phyloP scores from a whole-genome alignment of 2,329 filamentous ascomycete genomes.

The Neurospora crassa region DNA sequence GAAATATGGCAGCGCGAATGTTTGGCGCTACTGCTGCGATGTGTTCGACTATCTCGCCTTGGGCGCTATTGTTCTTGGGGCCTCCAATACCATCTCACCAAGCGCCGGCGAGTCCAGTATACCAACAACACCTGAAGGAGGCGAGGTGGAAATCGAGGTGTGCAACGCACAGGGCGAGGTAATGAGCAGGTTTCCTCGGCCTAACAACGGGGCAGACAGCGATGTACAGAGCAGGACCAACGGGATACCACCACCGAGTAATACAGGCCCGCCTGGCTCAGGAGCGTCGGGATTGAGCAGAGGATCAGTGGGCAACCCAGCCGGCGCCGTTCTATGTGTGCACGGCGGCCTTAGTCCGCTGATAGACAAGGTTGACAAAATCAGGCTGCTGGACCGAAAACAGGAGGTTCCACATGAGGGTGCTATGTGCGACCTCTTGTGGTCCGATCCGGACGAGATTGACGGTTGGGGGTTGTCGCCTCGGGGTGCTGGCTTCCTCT shows the following conservation, averaged over 20 bases:
- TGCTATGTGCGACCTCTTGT: slow-evolving; percentile 96
- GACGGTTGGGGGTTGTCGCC: slow-evolving; percentile 94
- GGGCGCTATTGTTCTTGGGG: slow-evolving; percentile 83
- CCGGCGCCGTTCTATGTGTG: slow-evolving; percentile 85
- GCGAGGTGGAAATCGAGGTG: slow-evolving; percentile 86
- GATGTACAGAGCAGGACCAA: slow-evolving; percentile 21
- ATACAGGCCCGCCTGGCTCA: slow-evolving; percentile 68
- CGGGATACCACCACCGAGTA: slow-evolving; percentile 23
- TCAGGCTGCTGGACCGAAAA: slow-evolving; percentile 86
- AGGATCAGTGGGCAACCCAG: slow-evolving; percentile 54
- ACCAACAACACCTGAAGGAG: slow-evolving; percentile 37
- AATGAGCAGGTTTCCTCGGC: slow-evolving; percentile 59
- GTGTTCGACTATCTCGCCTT: slow-evolving; percentile 95
- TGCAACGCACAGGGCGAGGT: slow-evolving; percentile 75
- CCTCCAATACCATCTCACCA: slow-evolving; percentile 52
- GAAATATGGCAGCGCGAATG: slow-evolving; percentile 94
- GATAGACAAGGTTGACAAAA: slow-evolving; percentile 91
- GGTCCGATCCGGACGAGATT: slow-evolving; percentile 97
- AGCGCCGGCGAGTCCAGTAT: slow-evolving; percentile 30
- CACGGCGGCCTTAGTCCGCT: slow-evolving; percentile 88
- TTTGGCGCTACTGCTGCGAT: slow-evolving; percentile 96
- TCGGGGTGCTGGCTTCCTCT: slow-evolving; percentile 89
- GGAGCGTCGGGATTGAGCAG: slow-evolving; percentile 63
- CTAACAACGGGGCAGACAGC: slow-evolving; percentile 12
- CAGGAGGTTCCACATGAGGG: slow-evolving; percentile 98